These are phyloP conservation scores for Mucor ambiguus DNA, from an alignment of 371 early-diverging fungal species.

Conservation along the genomic window DNA sequence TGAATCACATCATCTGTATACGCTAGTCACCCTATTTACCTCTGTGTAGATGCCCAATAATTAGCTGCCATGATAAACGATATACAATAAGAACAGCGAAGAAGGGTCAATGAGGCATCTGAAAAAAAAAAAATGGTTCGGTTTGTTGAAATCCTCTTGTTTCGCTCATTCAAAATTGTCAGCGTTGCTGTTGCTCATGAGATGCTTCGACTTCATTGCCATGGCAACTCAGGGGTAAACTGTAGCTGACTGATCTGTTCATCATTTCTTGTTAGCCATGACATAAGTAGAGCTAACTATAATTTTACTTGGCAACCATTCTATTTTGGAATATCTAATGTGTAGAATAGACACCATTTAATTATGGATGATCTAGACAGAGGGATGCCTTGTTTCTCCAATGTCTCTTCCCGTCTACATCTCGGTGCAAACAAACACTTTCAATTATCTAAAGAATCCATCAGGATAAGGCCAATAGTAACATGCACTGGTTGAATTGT, in stretches of 20 bases:
- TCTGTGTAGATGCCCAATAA: constrained; percentile 76
- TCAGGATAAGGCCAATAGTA: neutral
- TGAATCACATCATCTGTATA: neutral
- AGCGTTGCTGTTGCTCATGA: neutral
- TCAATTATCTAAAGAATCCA: neutral
- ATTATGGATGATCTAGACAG: neutral
- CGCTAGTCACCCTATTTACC: constrained; percentile 33
- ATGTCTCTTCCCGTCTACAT: neutral
- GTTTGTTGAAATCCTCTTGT: neutral
- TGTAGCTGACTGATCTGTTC: neutral
- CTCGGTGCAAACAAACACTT: no score
- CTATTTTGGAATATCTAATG: neutral
- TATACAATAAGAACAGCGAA: neutral
- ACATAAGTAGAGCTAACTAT: neutral
- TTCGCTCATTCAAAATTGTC: neutral
- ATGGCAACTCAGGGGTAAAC: neutral
- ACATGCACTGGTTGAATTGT: neutral
- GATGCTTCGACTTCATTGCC: neutral
- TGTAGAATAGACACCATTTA: neutral
- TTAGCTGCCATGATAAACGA: constrained; percentile 67
- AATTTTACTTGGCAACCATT: neutral
- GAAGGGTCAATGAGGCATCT: neutral
- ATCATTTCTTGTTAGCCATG: neutral
- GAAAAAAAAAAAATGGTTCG: neutral
- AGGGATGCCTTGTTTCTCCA: neutral